These are phyloP conservation scores for Cocos nucifera DNA, from an alignment of 176 grass and related monocot genomes.

Conservation along the genomic window DNA sequence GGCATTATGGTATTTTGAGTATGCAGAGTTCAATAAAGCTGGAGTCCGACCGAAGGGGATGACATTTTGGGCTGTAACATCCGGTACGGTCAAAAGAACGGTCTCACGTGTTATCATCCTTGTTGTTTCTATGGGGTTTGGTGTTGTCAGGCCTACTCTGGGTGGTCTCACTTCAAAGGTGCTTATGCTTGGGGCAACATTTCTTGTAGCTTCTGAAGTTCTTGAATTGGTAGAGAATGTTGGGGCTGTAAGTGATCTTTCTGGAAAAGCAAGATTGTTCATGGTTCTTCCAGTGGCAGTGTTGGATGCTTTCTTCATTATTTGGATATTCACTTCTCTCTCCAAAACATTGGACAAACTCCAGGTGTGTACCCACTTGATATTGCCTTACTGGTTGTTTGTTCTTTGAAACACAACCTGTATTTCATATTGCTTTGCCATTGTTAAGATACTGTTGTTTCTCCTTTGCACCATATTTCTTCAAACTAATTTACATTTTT, in stretches of 20 bases:
- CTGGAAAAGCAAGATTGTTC: conserved; percentile 93
- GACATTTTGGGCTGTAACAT: conserved; percentile 98
- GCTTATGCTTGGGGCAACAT: conserved; percentile 87
- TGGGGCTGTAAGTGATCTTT: conserved; percentile 88
- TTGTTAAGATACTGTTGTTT: too few relatives aligned
- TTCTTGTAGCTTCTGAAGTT: conserved; percentile 93
- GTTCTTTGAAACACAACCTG: too few relatives aligned
- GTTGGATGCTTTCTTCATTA: conserved; percentile 87
- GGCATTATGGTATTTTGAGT: conserved; percentile 98
- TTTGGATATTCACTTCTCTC: conserved; percentile 97
- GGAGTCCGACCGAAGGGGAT: conserved; percentile 75
- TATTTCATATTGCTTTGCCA: too few relatives aligned
- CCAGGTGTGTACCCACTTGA: conserved; percentile 35
- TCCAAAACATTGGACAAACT: conserved; percentile 86
- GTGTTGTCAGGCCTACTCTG: conserved; percentile 84
- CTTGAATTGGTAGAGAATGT: conserved; percentile 97
- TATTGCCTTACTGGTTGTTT: too few relatives aligned
- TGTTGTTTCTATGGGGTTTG: conserved; percentile 91
- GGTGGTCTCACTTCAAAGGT: conserved; percentile 96
- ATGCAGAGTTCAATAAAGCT: conserved; percentile 90
- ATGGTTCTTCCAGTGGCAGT: conserved; percentile 91
- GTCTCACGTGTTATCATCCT: conserved; percentile 76
- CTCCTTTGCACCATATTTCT: too few relatives aligned
- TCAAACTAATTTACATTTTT: too few relatives aligned
- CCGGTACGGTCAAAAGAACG: conserved; percentile 87